A percentile compares a stretch with the other conserved stretches of the same genome.
These are phyloP conservation scores for Termitomyces sp. DNA, from an alignment of 768 basidiomycete genomes.

Conservation along the genomic window DNA sequence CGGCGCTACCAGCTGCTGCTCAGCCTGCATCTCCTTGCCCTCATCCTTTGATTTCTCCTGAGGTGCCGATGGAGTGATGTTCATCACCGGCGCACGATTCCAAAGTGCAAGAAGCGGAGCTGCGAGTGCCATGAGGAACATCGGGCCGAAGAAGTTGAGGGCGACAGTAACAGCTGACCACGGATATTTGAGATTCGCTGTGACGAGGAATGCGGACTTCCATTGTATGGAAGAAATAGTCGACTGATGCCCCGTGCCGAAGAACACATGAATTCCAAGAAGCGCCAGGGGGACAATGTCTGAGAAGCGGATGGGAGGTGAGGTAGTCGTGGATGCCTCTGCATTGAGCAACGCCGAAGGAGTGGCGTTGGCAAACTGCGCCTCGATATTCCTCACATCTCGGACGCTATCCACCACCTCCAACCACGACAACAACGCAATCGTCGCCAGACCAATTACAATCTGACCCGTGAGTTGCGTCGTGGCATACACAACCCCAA, in stretches of 20 bases:
- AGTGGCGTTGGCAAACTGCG: slow-evolving; percentile 45
- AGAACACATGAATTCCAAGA: slow-evolving; percentile 75
- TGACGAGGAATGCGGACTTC: slow-evolving; percentile 89
- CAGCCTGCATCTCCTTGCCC: not conserved
- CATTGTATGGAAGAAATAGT: slow-evolving; percentile 89
- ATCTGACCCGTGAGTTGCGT: slow-evolving; percentile 85
- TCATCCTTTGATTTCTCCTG: not conserved
- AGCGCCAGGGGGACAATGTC: slow-evolving; percentile 75
- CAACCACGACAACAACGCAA: slow-evolving; percentile 71
- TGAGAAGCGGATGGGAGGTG: slow-evolving; percentile 48
- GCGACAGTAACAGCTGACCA: slow-evolving; percentile 71
- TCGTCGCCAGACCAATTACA: slow-evolving; percentile 55
- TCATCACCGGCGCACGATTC: slow-evolving; percentile 68
- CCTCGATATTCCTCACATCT: slow-evolving; percentile 57
- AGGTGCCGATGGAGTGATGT: slow-evolving; percentile 1
- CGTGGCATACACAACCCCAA: slow-evolving; percentile 59
- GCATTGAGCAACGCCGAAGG: slow-evolving; percentile 41
- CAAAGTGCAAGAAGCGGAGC: slow-evolving; percentile 75
- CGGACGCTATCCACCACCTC: slow-evolving; percentile 81
- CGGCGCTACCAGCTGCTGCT: slow-evolving; percentile 10
- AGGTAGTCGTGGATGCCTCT: slow-evolving; percentile 22
- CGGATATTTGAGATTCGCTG: slow-evolving; percentile 63
- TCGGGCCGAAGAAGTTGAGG: slow-evolving; percentile 75
- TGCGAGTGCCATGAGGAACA: slow-evolving; percentile 62
- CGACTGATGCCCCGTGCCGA: slow-evolving; percentile 89